Conservation (phyloP, 2,329 filamentous ascomycete genomes). For the Claviceps purpurea region DNA sequence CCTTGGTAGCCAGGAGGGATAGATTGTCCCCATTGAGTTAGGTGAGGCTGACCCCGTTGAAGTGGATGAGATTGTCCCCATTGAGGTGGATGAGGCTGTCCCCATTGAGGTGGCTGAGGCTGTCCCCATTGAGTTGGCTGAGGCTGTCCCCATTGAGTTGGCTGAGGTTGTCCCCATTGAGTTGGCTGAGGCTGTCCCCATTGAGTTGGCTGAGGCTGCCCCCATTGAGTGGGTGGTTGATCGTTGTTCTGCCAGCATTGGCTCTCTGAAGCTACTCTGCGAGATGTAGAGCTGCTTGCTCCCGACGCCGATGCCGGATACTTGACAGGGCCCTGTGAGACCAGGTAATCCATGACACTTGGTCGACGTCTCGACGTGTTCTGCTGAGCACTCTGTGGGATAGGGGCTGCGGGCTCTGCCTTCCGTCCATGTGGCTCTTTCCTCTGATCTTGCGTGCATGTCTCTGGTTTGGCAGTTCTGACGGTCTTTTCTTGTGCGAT, state of each 20-base stretch:
- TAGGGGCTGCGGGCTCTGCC: slow-evolving; percentile 4
- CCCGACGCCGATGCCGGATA: slow-evolving; percentile 4
- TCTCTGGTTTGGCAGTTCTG: not conserved
- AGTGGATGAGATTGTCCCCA: not conserved
- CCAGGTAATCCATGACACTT: slow-evolving; percentile 10
- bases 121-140: not conserved
- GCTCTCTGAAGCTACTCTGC: not conserved
- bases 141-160: not conserved
- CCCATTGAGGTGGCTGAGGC: not conserved
- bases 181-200: not conserved
- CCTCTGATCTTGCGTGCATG: not conserved
- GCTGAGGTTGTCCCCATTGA: not conserved
- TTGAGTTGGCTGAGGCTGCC: not conserved
- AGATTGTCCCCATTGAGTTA: not conserved
- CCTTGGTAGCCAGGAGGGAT: not conserved
- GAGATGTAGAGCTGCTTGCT: slow-evolving; percentile 2
- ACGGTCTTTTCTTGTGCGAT: not conserved
- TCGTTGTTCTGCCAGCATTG: slow-evolving; percentile 1
- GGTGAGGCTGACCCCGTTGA: not conserved
- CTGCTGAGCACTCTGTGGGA: slow-evolving; percentile 1
- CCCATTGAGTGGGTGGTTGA: not conserved
- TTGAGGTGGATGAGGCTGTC: not conserved
- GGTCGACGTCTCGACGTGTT: slow-evolving; percentile 6
- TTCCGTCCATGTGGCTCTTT: slow-evolving; percentile 1
- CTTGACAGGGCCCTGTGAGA: slow-evolving; percentile 5